Base-by-base conservation (phyloP, 2,329 filamentous ascomycete genomes). In the Xylariaceae sp. region DNA sequence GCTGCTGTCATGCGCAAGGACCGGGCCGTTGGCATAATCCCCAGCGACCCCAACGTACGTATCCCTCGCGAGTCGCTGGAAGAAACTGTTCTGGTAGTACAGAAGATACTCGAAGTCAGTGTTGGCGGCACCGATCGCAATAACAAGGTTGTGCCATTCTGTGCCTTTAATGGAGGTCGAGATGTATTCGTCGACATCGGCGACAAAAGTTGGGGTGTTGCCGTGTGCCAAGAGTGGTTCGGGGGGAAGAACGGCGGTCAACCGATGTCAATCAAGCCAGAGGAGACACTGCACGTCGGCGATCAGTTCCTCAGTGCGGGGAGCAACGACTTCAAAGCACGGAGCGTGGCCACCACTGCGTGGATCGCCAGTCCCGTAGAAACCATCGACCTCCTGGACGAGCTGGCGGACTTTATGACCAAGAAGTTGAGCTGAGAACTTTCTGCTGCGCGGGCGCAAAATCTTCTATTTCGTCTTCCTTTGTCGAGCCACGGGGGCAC, bases 171-270 rank as follows among this genome's bases (percentile, higher is more conserved):
- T 70, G 94, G 92, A 50, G 94, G 94, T 10, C 92, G 94, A 58
- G 94, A 99, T 70, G 91, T 97, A 40, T 99, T 99, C 72, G 92
- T 99, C 50, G 94, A 99, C 70, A 96, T 99, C 66, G 94, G 94
- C 52, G 94, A 99, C 74, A 99, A 99, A 74, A 91, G 87, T 49
- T 95, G 92, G 88, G 94, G 94, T 60, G 94, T 99, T 2, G 80
- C 88, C 32, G 90, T 92, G 3, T 96, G 92, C 69, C 94, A 99
- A 74, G 81, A 86, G 54, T 96, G 90, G 76, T 96, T 96, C 68
- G 88, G 87, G 19, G 83, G 78, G 1, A 82, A 50, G 44, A 51
- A 51, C 37, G 68, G 48, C 16, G 54, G 56, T 10, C 39, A 40
- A 5, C 37, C 32, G 54, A 52, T n/a, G 60, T 65, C 36, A 2